Base-by-base conservation (phyloP, 2,329 filamentous ascomycete genomes). In the Trichoderma koningiopsis region DNA sequence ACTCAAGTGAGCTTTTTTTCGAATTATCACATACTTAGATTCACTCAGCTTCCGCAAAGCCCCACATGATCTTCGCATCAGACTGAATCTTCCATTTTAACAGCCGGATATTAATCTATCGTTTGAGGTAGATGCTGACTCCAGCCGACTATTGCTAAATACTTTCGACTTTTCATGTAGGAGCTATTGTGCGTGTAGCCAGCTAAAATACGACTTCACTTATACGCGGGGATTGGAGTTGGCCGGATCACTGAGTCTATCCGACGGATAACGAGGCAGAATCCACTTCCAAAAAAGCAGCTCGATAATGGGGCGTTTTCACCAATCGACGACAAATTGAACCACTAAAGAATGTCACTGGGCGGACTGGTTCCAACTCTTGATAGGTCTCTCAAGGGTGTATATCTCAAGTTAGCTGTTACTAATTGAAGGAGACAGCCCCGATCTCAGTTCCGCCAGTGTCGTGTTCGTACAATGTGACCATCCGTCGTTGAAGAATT, bases 191-290 rank as follows among this genome's bases (percentile, higher is more conserved):
- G 29, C 16, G 14, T 35, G 53, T 31, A 47, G 37, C 27, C 27
- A 33, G 27, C 40, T 19, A 19, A 27, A 24, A 10, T 31, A 16
- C 49, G 29, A 1, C 6, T 16, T 29, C 22, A 24, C 19, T 22
- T 7, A 43, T 7, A 24, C 14, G 27, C 24, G 10, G 52, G 19
- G 33, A 19, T 31, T 29, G 10, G 8, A 56, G 35, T 56, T n/a
- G 24, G 19, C 43, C 62, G 62, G 62, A 47, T 47, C 62, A 56
- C 49, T 43, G 33, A 65, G 13, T 65, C 35, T 65, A 47, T 35
- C 62, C 35, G 62, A 52, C 62, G 52, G 27, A 22, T 53, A 65
- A 19, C 29, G 35, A 56, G 29, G 19, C 19, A 56, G 62, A 57
- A 24, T 31, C 62, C 52, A 43, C 49, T 31, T 47, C 7, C 7